These are phyloP conservation scores for Pseudocohnilembus persalinus DNA, from an alignment of 169 alveolate species.

Conservation along the genomic window DNA sequence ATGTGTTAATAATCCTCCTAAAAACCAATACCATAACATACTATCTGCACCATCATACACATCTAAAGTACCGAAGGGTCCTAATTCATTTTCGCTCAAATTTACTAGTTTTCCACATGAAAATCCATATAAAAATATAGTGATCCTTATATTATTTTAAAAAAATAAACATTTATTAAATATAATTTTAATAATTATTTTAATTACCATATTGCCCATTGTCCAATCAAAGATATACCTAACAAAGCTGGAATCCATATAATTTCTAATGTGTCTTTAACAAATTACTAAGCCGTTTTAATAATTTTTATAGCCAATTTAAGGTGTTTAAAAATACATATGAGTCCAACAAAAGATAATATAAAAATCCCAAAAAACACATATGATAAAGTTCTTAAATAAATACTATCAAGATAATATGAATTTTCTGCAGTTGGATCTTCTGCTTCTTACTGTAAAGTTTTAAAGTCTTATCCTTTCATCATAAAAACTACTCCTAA, in stretches of 20 bases:
- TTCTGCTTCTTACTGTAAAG: neutral
- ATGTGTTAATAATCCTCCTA: neutral
- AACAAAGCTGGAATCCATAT: neutral
- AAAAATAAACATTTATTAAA: no score
- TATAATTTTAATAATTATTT: no score
- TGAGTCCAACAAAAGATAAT: neutral
- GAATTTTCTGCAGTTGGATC: neutral
- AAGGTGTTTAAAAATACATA: neutral
- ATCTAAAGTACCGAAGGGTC: neutral
- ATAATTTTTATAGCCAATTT: neutral
- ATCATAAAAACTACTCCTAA: neutral
- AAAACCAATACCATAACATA: neutral
- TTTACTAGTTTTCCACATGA: neutral
- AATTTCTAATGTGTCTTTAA: neutral
- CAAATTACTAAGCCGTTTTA: neutral
- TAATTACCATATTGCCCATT: neutral
- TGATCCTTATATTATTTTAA: neutral
- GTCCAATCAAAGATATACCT: neutral
- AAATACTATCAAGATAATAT: neutral
- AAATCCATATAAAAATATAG: neutral
- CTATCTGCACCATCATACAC: neutral
- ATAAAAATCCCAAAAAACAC: no score
- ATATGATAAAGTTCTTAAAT: neutral
- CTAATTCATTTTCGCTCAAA: neutral
- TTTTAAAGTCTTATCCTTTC: neutral